phyloP scores from a whole-genome alignment of 768 basidiomycete genomes.

The Kockovaella imperatae region DNA sequence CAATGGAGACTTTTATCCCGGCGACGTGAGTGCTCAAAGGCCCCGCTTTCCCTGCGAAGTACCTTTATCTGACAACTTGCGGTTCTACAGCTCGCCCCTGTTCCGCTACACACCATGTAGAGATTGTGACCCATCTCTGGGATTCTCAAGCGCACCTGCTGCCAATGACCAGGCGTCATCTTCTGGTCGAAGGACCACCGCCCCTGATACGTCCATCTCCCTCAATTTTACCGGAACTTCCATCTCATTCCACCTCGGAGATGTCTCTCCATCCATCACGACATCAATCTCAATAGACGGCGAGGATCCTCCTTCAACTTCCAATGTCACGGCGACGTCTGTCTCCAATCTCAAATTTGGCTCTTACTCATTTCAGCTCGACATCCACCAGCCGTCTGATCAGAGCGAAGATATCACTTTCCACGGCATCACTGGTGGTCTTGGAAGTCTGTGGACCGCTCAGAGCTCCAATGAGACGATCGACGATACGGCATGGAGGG shows the following conservation, averaged over 20 bases:
- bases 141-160: not conserved
- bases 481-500: conserved; percentile 36
- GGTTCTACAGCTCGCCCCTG: conserved; percentile 16
- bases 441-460: conserved; percentile 9
- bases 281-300: conserved; percentile 7
- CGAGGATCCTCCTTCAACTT: conserved; percentile 3
- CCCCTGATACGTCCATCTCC: conserved; percentile 4
- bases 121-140: conserved; percentile 11
- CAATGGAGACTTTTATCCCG: conserved; percentile 6
- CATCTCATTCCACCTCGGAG: not conserved
- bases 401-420: conserved; percentile 9
- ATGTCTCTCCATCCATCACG: not conserved
- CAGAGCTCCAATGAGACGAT: conserved; percentile 18
- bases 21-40: conserved; percentile 3
- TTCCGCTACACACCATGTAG: conserved; percentile 23
- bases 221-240: conserved; percentile 28
- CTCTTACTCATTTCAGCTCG: conserved; percentile 9
- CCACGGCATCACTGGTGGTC: conserved; percentile 10
- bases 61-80: not conserved
- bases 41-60: not conserved
- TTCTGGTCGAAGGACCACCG: conserved; percentile 11
- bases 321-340: not conserved
- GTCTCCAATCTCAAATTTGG: conserved; percentile 15
- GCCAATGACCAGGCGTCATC: not conserved
- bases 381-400: conserved; percentile 2